Evolutionary conservation across 2,329 filamentous ascomycete species (phyloP), one percentile per base, ranked within the genome.

Genomic region (Nemania abortiva): DNA sequence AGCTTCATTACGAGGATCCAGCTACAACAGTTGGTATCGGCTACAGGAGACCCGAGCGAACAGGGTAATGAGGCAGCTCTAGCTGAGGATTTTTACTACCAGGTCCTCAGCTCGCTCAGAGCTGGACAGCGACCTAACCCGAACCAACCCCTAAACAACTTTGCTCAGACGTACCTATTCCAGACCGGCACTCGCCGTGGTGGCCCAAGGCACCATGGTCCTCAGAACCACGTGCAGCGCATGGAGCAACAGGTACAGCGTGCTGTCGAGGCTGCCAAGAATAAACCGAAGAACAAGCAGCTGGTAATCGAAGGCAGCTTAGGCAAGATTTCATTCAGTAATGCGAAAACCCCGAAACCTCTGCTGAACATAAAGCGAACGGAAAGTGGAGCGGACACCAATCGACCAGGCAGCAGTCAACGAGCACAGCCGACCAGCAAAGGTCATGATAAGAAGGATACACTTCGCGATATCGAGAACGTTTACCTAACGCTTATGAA

Each of bases 161-260:
- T 99, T 80, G 96, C 96, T 0, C 96, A 99, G 81, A 99, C 96
- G 0, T 99, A 99, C 77, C 86, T 99, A 2, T 97, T 97, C 81
- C 95, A 98, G 81, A 98, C 95, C 2, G 95, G 95, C 31, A 93
- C 91, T 74, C 90, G 95, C 22, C 90, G 94, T 73, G 91, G 92
- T 63, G 89, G 88, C 50, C 88, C 89, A 77, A 86, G 94, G 71
- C 89, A 94, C 69, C 89, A 94, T 68, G 93, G 92, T 52, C 94
- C 93, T 20, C 96, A 99, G 80, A 99, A 98, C 79, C 96, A 99
- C 78, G 93, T 98, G 84, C 96, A 98, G 80, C 91, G 96, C 64
- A 99, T 99, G 96, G 95, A 99, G 81, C 96, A 99, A 81, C 96
- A 99, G 81, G 97, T 99, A 13, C 95, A 98, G 79, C 91, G 96